phyloP scores from a whole-genome alignment of 73 alveolate genomes.

The Halteria grandinella region DNA sequence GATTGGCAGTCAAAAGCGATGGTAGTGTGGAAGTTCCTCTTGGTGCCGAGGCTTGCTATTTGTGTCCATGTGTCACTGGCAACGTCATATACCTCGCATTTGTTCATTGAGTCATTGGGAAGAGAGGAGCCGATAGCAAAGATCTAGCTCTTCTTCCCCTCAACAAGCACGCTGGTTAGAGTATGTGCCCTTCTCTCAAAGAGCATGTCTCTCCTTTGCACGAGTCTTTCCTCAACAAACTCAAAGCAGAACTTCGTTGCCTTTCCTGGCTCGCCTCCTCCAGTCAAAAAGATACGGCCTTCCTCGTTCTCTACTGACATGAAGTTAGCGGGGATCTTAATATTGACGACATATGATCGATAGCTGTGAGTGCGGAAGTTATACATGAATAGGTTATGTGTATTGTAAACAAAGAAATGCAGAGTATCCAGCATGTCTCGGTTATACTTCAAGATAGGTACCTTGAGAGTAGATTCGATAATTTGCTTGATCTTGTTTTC shows the following conservation, averaged over 20 bases:
- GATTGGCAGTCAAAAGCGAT: conserved; percentile 59
- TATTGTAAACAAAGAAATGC: conserved; percentile 72
- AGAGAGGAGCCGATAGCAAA: conserved; percentile 72
- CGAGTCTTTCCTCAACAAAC: conserved; percentile 58
- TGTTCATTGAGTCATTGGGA: conserved; percentile 70
- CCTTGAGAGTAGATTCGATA: conserved; percentile 42
- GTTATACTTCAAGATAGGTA: conserved; percentile 50
- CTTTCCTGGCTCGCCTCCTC: conserved; percentile 77
- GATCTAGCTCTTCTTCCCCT: conserved; percentile 48
- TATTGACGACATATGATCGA: conserved; percentile 55
- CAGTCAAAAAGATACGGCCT: conserved; percentile 65
- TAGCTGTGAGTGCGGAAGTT: conserved; percentile 47
- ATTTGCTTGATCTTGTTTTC: conserved; percentile 26
- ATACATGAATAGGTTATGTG: conserved; percentile 64
- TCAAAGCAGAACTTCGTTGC: conserved; percentile 66
- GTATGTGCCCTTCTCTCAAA: conserved; percentile 78
- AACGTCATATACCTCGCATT: conserved; percentile 67
- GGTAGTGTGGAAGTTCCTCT: conserved; percentile 73
- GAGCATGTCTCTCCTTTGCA: conserved; percentile 52
- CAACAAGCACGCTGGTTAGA: conserved; percentile 58
- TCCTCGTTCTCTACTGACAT: conserved; percentile 69
- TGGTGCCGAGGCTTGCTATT: conserved; percentile 59
- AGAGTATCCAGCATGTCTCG: conserved; percentile 50
- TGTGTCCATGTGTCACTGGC: conserved; percentile 59
- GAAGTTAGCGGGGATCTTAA: conserved; percentile 71